These are phyloP conservation scores for Coemansia sp. DNA, from an alignment of 192 early-diverging fungal species.

Conservation along the genomic window DNA sequence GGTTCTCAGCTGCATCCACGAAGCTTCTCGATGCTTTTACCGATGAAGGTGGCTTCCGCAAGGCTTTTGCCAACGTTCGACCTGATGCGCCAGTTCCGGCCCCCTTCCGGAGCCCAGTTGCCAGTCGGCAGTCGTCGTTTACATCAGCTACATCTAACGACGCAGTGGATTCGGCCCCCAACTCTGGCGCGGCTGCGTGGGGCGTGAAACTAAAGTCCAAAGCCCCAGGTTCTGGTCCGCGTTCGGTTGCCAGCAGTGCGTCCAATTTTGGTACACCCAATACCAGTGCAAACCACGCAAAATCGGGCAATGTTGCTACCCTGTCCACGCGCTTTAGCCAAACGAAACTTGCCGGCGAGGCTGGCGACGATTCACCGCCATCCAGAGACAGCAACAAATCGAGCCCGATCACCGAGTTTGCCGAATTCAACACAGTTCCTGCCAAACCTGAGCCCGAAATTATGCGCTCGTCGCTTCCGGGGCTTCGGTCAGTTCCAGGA, in stretches of 20 bases:
- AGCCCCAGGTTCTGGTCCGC: background rate
- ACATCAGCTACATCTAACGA: background rate
- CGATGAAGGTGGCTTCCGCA: slow-evolving; percentile 45
- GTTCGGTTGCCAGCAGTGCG: background rate
- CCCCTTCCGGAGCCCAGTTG: slow-evolving; percentile 20
- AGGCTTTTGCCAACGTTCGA: slow-evolving; percentile 35
- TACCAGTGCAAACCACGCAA: no score
- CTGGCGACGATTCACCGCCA: slow-evolving; percentile 23
- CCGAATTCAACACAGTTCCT: background rate
- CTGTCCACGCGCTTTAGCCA: slow-evolving; percentile 25
- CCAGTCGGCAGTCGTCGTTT: background rate
- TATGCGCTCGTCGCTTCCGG: slow-evolving; percentile 36
- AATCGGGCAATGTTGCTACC: background rate
- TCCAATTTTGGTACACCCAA: background rate
- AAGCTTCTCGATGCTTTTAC: slow-evolving; percentile 41
- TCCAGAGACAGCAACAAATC: slow-evolving; percentile 1
- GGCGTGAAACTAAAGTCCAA: slow-evolving; percentile 42
- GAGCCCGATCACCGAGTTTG: background rate
- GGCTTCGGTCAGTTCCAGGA: slow-evolving; percentile 22
- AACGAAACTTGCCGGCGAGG: slow-evolving; percentile 19
- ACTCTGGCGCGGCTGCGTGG: slow-evolving; percentile 43
- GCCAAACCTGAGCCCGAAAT: slow-evolving; percentile 6
- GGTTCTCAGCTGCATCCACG: slow-evolving; percentile 34
- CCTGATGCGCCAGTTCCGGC: slow-evolving; percentile 40
- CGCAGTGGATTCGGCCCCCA: slow-evolving; percentile 35